Percentiles rank a stretch among this genome's conserved stretches.
Evolutionary conservation across 306 rosid species (phyloP).

Genomic region (Pyrus betulifolia): DNA sequence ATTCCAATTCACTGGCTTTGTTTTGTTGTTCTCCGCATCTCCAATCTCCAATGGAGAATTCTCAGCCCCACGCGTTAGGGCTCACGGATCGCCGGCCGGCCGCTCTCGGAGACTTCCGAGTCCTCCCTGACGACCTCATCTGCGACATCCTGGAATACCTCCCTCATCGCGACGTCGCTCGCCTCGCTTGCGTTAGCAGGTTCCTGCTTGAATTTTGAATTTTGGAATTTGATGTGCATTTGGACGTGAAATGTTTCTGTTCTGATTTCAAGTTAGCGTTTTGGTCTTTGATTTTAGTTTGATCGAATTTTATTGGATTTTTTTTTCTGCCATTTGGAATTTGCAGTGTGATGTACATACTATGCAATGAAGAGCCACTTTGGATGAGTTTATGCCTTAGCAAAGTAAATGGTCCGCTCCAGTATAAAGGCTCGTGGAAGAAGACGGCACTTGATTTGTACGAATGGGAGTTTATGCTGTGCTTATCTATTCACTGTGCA

Average conservation of each 20-base stretch:
- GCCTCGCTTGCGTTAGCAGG: slow-evolving; percentile 93
- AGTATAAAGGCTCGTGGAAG: slow-evolving; percentile 88
- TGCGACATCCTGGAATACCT: slow-evolving; percentile 60
- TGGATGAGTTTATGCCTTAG: slow-evolving; percentile 81
- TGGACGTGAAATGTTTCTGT: background rate
- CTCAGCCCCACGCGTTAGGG: slow-evolving; percentile 4
- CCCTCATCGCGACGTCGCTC: slow-evolving; percentile 63
- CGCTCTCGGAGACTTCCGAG: slow-evolving; percentile 71
- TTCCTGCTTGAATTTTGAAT: background rate
- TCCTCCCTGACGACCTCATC: slow-evolving; percentile 78
- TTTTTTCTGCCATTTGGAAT: background rate
- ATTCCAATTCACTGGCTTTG: background rate
- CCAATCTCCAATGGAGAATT: slow-evolving; percentile 32
- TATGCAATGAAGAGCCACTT: slow-evolving; percentile 85
- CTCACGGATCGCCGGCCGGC: slow-evolving; percentile 59
- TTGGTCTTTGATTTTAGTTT: background rate
- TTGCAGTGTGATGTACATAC: slow-evolving; percentile 77
- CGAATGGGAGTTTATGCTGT: slow-evolving; percentile 13
- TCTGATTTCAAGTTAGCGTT: background rate
- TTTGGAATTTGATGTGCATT: background rate
- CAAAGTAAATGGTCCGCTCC: slow-evolving; percentile 50
- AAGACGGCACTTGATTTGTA: slow-evolving; percentile 69
- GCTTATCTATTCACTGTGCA: background rate
- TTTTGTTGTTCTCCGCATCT: background rate
- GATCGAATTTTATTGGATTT: background rate